Base-by-base conservation (phyloP, 495 filamentous ascomycete species). In the Aspergillus sclerotiicarbonarius region DNA sequence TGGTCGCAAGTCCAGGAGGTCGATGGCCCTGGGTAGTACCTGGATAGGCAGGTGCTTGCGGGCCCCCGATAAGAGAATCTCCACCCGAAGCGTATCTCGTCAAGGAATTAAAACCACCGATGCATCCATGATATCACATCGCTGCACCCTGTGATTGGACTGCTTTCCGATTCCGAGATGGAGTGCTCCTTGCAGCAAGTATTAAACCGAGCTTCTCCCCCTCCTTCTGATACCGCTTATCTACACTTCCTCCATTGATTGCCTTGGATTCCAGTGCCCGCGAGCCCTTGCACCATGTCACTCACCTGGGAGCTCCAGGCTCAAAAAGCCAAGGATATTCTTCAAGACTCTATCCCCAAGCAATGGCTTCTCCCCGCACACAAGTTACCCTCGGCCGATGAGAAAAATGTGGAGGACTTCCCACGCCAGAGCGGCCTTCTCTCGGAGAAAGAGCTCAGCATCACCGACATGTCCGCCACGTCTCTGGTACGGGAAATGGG, bases 391-490 rank as follows among this genome's bases (percentile, higher is more conserved):
- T 64, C 68, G 0, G 39, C 60, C 18, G 56, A 64, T 8, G 62
- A 69, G 32, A 70, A 72, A 44, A 69, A 75, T 62, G 71, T 81
- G 8, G 63, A 71, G 41, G 71, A 74, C 33, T 75, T 79, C 33
- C 76, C 80, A 6, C 58, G 62, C 13, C 56, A 66, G 20, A 79
- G 76, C 46, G 80, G 80, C 0, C 63, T 88, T 2, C 65, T 89
- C 43, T 80, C 64, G 20, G 59, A 71, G 12, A 65, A 73, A 8
- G 85, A 89, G 63, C 68, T 87, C 1, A 52, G 57, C n/a, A 85
- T 89, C 53, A 87, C 84, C 1, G 83, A 84, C 25, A 62, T 76
- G 33, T 78, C 78, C 55, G 76, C 82, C 37, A 84, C 83, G 0
- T 72, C 74, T 9, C 71, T 87, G 19, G 72, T 82, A 5, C 53